Conservation (phyloP, 768 basidiomycete species). For the Amylocystis lapponica region DNA sequence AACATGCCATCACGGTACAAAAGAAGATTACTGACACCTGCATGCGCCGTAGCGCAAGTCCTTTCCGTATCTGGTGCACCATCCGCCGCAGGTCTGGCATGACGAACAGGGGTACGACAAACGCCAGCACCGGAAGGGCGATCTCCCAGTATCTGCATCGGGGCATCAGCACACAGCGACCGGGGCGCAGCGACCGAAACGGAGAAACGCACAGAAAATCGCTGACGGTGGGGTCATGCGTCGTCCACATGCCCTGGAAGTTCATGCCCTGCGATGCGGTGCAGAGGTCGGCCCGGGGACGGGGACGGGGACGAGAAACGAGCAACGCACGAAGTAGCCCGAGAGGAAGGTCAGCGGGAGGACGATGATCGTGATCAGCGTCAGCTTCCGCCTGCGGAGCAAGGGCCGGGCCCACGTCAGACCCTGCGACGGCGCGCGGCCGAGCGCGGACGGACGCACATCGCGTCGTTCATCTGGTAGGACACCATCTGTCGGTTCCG, state of each 20-base stretch:
- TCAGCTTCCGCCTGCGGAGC: constrained; percentile 35
- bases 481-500: constrained; percentile 62
- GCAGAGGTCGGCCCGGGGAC: neutral
- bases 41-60: too few relatives aligned
- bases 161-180: neutral
- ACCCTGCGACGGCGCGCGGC: too few relatives aligned
- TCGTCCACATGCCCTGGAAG: constrained; percentile 44
- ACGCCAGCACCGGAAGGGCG: constrained; percentile 47
- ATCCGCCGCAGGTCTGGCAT: constrained; percentile 23
- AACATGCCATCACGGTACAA: too few relatives aligned
- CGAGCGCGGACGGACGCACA: constrained; percentile 28
- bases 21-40: too few relatives aligned
- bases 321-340: constrained; percentile 55
- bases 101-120: constrained; percentile 47
- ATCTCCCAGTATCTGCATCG: constrained; percentile 54
- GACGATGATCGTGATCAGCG: constrained; percentile 60
- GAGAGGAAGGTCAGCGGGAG: constrained; percentile 60
- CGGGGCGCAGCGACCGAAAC: too few relatives aligned
- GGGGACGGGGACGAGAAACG: neutral
- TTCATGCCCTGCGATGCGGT: constrained; percentile 50
- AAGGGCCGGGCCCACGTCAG: too few relatives aligned
- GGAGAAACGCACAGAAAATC: constrained; percentile 39
- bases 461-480: constrained; percentile 66
- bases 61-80: constrained; percentile 4
- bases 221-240: constrained; percentile 29